Conservation (phyloP, 1,139 yeast species). For the Geotrichum reessii region DNA sequence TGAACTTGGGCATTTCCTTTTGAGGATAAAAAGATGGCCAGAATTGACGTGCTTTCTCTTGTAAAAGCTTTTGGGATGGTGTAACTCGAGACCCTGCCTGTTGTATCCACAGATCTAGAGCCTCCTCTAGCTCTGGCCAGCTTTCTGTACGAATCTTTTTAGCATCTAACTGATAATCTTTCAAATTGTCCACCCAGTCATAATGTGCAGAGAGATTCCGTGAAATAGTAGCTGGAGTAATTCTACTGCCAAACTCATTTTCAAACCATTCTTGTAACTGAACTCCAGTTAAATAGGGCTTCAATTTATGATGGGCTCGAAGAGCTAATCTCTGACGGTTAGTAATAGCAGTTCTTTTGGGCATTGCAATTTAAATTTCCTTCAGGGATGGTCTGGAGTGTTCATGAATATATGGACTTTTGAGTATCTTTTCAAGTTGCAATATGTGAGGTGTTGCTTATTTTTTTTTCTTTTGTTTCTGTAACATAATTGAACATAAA, state of each 20-base stretch:
- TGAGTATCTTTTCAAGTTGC: too few species aligned
- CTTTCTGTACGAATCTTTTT: neutral
- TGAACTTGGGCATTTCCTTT: neutral
- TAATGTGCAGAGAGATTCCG: neutral
- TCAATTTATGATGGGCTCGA: neutral
- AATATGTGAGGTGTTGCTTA: too few species aligned
- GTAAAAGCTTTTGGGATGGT: neutral
- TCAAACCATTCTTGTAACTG: neutral
- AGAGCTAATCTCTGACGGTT: neutral
- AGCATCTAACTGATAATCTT: neutral
- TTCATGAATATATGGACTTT: too few species aligned
- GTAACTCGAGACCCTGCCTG: neutral
- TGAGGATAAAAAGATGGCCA: neutral
- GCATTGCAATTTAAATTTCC: neutral
- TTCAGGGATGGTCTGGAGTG: too few species aligned
- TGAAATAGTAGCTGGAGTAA: neutral
- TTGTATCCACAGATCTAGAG: neutral
- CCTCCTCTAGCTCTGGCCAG: neutral
- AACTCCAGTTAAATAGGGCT: neutral
- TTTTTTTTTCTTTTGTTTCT: too few species aligned
- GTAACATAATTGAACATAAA: too few species aligned
- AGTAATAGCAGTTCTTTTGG: neutral
- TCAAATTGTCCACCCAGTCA: neutral
- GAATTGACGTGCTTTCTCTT: neutral
- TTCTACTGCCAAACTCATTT: neutral